A percentile compares a stretch with the other conserved stretches of the same genome.
phyloP scores from a whole-genome alignment of 441 rosid genomes.

The Lepidium campestre region DNA sequence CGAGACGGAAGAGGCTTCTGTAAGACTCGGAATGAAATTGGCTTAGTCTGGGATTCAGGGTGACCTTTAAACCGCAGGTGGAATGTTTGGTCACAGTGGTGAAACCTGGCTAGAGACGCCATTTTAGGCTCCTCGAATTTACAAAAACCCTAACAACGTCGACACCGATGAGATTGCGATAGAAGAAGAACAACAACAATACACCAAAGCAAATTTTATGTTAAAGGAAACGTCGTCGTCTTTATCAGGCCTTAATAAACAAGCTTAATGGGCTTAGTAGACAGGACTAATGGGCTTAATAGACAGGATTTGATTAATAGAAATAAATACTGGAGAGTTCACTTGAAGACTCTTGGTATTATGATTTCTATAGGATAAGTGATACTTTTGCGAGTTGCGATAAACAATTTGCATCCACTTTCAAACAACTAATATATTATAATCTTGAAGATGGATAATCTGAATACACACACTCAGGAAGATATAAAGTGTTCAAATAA shows the following conservation, averaged over 20 bases:
- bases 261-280: not conserved
- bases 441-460: too few species aligned
- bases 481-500: too few species aligned
- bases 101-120: conserved; percentile 51
- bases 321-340: too few species aligned
- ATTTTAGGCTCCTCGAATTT: conserved; percentile 21
- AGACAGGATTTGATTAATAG: too few species aligned
- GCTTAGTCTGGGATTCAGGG: conserved; percentile 31
- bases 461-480: too few species aligned
- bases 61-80: conserved; percentile 30
- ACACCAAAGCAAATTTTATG: not conserved
- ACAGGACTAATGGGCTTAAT: too few species aligned
- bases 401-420: too few species aligned
- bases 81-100: conserved; percentile 32
- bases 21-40: conserved; percentile 23
- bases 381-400: too few species aligned
- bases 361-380: too few species aligned
- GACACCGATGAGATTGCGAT: conserved; percentile 3
- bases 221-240: not conserved
- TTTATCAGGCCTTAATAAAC: not conserved
- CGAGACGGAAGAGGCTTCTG: conserved; percentile 25
- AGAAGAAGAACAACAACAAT: not conserved
- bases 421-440: too few species aligned
- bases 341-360: too few species aligned
- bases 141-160: conserved; percentile 4